Conservation (phyloP, 179 eudicot species). For the Camellia oleifera region DNA sequence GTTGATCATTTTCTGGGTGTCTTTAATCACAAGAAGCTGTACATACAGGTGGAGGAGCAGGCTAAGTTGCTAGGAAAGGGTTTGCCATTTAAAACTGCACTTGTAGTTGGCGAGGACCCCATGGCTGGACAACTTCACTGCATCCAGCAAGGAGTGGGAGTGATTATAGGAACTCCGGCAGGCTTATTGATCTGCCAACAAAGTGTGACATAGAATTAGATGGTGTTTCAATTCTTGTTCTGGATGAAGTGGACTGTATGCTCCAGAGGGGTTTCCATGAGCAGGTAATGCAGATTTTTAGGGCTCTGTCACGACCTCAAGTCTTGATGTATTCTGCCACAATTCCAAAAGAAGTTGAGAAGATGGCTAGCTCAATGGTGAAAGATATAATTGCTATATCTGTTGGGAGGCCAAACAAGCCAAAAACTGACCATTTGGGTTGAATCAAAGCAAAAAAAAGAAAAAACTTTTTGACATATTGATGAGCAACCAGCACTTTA, state of each 20-base stretch:
- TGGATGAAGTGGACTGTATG: constrained; percentile 95
- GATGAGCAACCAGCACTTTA: constrained; percentile 76
- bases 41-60: constrained; percentile 93
- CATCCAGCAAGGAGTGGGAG: constrained; percentile 63
- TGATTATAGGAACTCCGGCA: constrained; percentile 89
- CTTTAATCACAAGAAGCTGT: constrained; percentile 15
- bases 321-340: constrained; percentile 91
- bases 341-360: constrained; percentile 69
- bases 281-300: constrained; percentile 82
- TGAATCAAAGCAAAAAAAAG: constrained; percentile 71
- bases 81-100: constrained; percentile 82
- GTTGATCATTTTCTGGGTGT: too few relatives aligned
- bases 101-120: constrained; percentile 95
- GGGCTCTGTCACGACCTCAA: constrained; percentile 73
- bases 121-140: constrained; percentile 86
- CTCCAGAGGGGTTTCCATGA: constrained; percentile 79
- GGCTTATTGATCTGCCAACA: constrained; percentile 78
- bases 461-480: constrained; percentile 87
- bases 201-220: constrained; percentile 75
- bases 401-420: constrained; percentile 72
- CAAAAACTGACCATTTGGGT: constrained; percentile 92
- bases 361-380: constrained; percentile 57
- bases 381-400: constrained; percentile 49
- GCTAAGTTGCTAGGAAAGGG: constrained; percentile 90
- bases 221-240: constrained; percentile 57